Conservation (phyloP, 495 filamentous ascomycete genomes). For the Paragyromitra xinjiangensis region DNA sequence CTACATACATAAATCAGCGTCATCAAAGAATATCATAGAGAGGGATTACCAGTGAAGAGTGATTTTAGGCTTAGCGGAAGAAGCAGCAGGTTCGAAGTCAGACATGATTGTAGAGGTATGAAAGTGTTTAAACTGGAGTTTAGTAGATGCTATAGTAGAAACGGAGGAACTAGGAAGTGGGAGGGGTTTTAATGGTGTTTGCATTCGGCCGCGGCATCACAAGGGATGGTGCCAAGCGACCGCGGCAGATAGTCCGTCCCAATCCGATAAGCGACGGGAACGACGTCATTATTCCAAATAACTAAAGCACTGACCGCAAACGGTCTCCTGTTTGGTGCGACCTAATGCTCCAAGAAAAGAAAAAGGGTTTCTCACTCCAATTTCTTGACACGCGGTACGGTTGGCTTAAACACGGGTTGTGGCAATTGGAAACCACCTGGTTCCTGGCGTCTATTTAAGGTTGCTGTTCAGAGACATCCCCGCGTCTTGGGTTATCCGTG, state of each 20-base stretch:
- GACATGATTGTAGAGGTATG: conserved; percentile 21
- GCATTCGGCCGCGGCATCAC: conserved; percentile 31
- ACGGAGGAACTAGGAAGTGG: background rate
- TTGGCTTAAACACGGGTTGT: background rate
- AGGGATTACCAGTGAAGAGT: conserved; percentile 76
- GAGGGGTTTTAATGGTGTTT: conserved; percentile 10
- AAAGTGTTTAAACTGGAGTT: background rate
- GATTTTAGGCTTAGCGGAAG: conserved; percentile 66
- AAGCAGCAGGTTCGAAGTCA: background rate
- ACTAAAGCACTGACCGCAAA: background rate
- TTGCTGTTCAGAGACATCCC: background rate
- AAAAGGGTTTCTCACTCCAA: background rate
- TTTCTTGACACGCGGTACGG: too few species aligned
- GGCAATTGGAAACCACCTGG: background rate
- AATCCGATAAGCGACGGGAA: conserved; percentile 15
- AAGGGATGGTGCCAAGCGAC: conserved; percentile 2
- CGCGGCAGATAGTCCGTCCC: conserved; percentile 10
- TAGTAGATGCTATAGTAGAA: background rate
- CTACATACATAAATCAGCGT: conserved; percentile 59
- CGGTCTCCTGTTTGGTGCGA: background rate
- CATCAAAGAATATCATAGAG: background rate
- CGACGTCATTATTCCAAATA: conserved; percentile 22
- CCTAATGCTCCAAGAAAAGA: background rate
- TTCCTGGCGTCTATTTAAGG: background rate
- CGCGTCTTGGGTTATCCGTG: background rate